Conservation (phyloP, 805 yeast species). For the Cyberlindnera petersonii region DNA sequence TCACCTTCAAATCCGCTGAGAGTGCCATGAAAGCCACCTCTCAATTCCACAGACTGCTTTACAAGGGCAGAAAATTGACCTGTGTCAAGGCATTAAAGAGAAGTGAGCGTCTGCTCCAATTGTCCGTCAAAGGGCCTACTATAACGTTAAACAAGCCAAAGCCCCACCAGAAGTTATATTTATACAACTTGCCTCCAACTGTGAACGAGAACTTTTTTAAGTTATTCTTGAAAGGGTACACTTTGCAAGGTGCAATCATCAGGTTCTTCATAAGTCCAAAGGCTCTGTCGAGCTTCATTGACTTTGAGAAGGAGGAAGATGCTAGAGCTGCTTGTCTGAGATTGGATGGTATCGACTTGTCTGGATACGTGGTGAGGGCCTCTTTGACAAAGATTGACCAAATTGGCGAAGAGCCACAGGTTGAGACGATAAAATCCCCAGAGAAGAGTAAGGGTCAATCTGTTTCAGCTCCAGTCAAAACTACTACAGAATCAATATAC, state of each 20-base stretch:
- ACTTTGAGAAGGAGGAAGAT: slow-evolving; percentile 25
- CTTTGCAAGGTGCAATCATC: slow-evolving; percentile 20
- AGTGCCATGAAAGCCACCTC: slow-evolving; percentile 43
- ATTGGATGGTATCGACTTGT: slow-evolving; percentile 25
- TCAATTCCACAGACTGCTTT: slow-evolving; percentile 27
- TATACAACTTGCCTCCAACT: slow-evolving; percentile 26
- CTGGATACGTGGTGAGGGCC: slow-evolving; percentile 18
- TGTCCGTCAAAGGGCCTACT: slow-evolving; percentile 2
- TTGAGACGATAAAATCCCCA: no score
- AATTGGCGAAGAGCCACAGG: no score
- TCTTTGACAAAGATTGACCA: slow-evolving; percentile 11
- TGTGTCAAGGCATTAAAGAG: slow-evolving; percentile 30
- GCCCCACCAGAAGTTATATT: slow-evolving; percentile 15
- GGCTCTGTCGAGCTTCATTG: slow-evolving; percentile 22
- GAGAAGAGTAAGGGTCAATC: not conserved
- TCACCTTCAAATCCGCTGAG: slow-evolving; percentile 43
- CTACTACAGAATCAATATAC: not conserved
- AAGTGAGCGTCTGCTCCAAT: slow-evolving; percentile 19
- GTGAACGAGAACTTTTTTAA: slow-evolving; percentile 28
- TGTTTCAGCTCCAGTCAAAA: not conserved
- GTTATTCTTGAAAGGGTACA: slow-evolving; percentile 23
- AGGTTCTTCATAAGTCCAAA: slow-evolving; percentile 17
- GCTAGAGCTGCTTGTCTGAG: slow-evolving; percentile 21
- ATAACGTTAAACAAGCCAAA: slow-evolving; percentile 1
- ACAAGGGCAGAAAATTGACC: slow-evolving; percentile 28